Base-by-base conservation (phyloP, 2,329 filamentous ascomycete genomes). In the Alternaria hordeiaustralica region DNA sequence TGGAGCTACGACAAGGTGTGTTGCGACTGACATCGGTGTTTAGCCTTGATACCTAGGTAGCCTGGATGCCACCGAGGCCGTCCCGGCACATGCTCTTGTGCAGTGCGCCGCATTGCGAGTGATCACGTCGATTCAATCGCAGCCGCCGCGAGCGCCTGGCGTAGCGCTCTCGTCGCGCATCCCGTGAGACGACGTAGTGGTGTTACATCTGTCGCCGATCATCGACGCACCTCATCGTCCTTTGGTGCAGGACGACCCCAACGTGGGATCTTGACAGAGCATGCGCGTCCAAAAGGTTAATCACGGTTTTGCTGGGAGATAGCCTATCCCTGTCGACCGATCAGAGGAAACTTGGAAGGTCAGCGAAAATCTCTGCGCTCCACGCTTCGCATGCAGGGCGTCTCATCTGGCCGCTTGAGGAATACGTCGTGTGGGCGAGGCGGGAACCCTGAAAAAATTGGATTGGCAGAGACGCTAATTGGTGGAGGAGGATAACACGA, bases 401-500 rank as follows among this genome's bases (percentile, higher is more conserved):
- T 33, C 30, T 33, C 30, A 33, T 33, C 30, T 33, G 30, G 30
- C 30, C 30, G 30, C 30, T 33, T 33, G 30, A 33, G 30, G 30
- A 8, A 33, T 33, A 33, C 30, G 30, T 33, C 30, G 30, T 33
- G 30, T 30, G 56, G 50, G 30, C 44, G 44, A 55, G 55, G 18
- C 43, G n/a, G 47, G 41, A 26, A 45, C 50, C 58, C 58, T 60
- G 50, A 25, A 45, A 55, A 54, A 8, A 41, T 54, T 45, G 36
- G 41, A 54, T 50, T 53, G 59, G 49, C 41, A 30, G 51, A 43
- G 18, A 9, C 15, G 58, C 50, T 21, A 15, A 69, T 64, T 66
- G 67, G 68, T 66, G 64, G 66, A 62, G 56, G 15, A 10, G 55
- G 55, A 51, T 20, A 23, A 41, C 51, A 61, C 62, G 49, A 63